Percentiles rank a stretch among this genome's conserved stretches.
Conservation (phyloP, 2,329 filamentous ascomycete species). For the Chrysosporium queenslandicum region DNA sequence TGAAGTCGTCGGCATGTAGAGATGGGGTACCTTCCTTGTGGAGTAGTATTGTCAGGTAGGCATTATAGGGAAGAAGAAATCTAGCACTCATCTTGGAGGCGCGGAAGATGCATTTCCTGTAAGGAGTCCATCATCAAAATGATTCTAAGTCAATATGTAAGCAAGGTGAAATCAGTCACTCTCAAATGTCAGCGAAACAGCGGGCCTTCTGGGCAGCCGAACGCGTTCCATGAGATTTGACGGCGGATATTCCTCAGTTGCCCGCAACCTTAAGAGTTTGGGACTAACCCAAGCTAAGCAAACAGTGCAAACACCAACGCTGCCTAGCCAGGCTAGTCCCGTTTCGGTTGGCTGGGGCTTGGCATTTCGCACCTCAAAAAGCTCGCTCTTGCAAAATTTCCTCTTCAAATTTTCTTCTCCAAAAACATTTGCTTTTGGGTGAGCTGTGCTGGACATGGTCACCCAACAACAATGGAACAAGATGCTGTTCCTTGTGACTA, state of each 20-base stretch:
- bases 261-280: too few species aligned
- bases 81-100: too few species aligned
- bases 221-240: too few species aligned
- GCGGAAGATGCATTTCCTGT: too few species aligned
- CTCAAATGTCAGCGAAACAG: too few species aligned
- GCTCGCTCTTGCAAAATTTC: not conserved
- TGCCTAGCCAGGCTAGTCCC: not conserved
- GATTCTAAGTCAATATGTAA: too few species aligned
- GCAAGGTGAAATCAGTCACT: too few species aligned
- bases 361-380: conserved; percentile 1
- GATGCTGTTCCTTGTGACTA: too few species aligned
- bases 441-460: conserved; percentile 16
- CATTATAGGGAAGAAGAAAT: too few species aligned
- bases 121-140: too few species aligned
- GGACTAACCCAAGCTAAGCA: conserved; percentile 4
- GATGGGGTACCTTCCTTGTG: not conserved
- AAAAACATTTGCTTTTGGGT: conserved; percentile 17
- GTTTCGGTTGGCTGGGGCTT: not conserved
- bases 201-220: too few species aligned
- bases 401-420: conserved; percentile 18
- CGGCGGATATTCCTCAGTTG: too few species aligned
- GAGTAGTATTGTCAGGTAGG: not conserved
- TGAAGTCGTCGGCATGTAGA: not conserved
- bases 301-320: conserved; percentile 9
- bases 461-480: conserved; percentile 18